phyloP scores from a whole-genome alignment of 768 basidiomycete species.

The Lactifluus subvellereus region DNA sequence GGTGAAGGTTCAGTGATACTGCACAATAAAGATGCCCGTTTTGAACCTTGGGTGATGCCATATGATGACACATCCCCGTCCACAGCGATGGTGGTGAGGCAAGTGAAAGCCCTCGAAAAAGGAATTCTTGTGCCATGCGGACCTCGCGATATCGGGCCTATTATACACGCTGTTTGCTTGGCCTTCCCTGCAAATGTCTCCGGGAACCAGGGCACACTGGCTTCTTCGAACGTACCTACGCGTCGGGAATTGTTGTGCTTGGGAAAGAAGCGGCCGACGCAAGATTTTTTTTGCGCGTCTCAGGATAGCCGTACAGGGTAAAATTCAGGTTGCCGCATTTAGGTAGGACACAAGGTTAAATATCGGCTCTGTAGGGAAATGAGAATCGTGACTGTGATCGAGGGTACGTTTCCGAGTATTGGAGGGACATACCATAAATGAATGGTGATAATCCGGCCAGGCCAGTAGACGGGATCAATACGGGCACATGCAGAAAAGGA shows the following conservation, averaged over 20 bases:
- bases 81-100: neutral
- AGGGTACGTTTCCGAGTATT: neutral
- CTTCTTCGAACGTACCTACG: neutral
- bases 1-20: neutral
- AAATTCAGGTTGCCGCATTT: slow-evolving; percentile 1
- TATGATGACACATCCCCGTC: neutral
- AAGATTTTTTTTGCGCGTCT: neutral
- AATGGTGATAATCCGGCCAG: slow-evolving; percentile 8
- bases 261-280: neutral
- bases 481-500: neutral
- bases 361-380: neutral
- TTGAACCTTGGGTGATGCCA: neutral
- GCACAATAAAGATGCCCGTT: neutral
- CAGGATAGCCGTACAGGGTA: neutral
- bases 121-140: neutral
- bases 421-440: neutral
- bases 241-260: neutral
- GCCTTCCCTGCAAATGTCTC: neutral
- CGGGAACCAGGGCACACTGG: neutral
- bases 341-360: neutral
- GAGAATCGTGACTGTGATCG: neutral
- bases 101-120: neutral
- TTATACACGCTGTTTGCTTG: neutral
- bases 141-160: neutral
- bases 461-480: neutral